phyloP scores from a whole-genome alignment of 108 stramenopile genomes.

The Ochromonas danica region DNA sequence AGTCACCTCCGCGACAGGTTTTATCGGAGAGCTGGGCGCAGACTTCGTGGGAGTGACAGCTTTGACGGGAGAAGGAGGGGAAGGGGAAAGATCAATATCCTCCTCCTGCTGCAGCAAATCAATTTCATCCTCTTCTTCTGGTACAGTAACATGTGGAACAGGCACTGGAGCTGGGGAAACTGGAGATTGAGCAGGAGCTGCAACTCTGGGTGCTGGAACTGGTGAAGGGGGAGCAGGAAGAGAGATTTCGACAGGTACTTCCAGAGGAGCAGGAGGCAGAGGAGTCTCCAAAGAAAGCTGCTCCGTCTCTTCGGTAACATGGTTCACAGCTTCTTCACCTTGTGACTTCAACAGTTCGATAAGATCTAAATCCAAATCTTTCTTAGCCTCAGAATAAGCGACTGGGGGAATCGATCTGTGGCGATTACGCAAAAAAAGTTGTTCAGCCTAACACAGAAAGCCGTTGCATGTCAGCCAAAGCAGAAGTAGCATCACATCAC shows the following conservation, averaged over 20 bases:
- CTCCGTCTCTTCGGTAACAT: background rate
- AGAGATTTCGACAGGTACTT: background rate
- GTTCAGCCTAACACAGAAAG: too few species aligned
- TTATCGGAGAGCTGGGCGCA: background rate
- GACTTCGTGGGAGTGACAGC: background rate
- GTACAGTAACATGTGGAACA: too few species aligned
- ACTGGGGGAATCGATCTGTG: background rate
- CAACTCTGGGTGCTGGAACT: too few species aligned
- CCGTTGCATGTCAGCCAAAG: slow-evolving; percentile 66
- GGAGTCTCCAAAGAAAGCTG: background rate
- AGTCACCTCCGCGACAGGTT: background rate
- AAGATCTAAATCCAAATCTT: slow-evolving; percentile 42
- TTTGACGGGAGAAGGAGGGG: background rate
- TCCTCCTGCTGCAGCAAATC: background rate
- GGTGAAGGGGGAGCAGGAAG: background rate
- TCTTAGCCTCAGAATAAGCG: slow-evolving; percentile 38
- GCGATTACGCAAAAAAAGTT: slow-evolving; percentile 5
- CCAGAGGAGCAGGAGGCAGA: background rate
- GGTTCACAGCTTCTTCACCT: background rate
- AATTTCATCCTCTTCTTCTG: background rate
- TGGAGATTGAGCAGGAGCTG: too few species aligned
- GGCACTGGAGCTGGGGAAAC: too few species aligned
- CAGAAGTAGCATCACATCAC: slow-evolving; percentile 51
- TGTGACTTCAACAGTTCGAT: slow-evolving; percentile 42
- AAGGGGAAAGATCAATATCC: background rate